phyloP scores from a whole-genome alignment of 2,329 filamentous ascomycete genomes.

The Penicillium sp. region DNA sequence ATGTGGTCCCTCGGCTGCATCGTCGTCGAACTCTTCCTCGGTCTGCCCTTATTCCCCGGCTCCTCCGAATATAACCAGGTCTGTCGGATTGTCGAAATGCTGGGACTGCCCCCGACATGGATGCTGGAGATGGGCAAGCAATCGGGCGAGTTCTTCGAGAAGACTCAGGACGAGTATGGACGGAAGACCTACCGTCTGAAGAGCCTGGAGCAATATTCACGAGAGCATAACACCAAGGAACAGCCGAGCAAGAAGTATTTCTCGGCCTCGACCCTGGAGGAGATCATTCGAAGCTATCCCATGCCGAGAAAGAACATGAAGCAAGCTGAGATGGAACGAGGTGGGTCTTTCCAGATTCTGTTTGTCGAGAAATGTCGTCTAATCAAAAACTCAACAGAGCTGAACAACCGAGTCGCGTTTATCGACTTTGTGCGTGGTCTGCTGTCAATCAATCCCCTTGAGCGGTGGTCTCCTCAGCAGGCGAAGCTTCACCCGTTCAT shows the following conservation, averaged over 20 bases:
- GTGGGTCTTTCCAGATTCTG: constrained; percentile 49
- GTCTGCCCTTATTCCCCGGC: constrained; percentile 88
- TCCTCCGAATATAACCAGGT: constrained; percentile 99
- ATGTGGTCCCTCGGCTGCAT: constrained; percentile 99
- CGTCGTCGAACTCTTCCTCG: constrained; percentile 93
- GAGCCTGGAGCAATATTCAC: constrained; percentile 95
- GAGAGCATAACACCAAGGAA: constrained; percentile 93
- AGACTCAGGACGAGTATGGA: constrained; percentile 84
- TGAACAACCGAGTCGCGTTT: constrained; percentile 95
- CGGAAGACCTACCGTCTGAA: constrained; percentile 87
- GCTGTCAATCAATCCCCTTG: constrained; percentile 88
- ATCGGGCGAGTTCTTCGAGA: constrained; percentile 95
- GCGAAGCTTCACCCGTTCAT: constrained; percentile 97
- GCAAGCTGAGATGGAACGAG: constrained; percentile 89
- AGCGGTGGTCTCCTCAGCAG: constrained; percentile 96
- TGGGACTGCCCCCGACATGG: constrained; percentile 93
- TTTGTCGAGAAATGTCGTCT: not conserved
- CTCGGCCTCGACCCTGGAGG: constrained; percentile 84
- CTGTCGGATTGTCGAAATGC: constrained; percentile 94
- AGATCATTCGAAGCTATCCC: constrained; percentile 95
- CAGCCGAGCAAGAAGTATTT: constrained; percentile 99
- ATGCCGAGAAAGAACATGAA: constrained; percentile 99
- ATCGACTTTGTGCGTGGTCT: constrained; percentile 96
- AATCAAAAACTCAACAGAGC: constrained; percentile 59
- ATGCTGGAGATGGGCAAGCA: constrained; percentile 99